phyloP scores from a whole-genome alignment of 208 protist species.

The Acanthamoeba triangularis region DNA sequence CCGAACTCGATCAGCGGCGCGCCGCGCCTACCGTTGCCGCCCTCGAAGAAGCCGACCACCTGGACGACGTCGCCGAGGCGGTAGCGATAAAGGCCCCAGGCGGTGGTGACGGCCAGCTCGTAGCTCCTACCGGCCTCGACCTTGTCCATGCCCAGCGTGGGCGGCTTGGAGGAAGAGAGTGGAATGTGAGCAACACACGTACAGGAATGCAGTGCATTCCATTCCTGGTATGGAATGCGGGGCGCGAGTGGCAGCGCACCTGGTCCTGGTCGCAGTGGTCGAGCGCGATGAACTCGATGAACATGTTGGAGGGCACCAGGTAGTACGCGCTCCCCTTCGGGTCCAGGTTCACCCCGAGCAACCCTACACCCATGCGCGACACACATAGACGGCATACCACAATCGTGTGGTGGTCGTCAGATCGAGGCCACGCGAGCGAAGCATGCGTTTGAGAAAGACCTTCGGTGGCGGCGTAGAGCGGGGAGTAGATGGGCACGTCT shows the following conservation, averaged over 20 bases:
- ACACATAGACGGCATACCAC: no score
- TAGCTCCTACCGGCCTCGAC: background rate
- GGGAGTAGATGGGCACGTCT: background rate
- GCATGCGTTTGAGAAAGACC: background rate
- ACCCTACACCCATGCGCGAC: background rate
- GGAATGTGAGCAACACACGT: background rate
- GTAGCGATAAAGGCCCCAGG: background rate
- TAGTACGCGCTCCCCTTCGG: background rate
- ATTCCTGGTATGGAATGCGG: no score
- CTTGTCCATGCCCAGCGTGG: background rate
- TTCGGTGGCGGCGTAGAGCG: background rate
- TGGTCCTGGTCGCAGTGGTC: background rate
- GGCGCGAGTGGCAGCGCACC: background rate
- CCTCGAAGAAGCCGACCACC: background rate
- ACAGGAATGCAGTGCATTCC: background rate
- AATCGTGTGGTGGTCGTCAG: no score
- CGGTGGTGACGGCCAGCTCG: background rate
- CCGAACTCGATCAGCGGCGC: background rate
- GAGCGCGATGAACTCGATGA: background rate
- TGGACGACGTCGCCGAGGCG: background rate
- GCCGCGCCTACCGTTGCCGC: background rate
- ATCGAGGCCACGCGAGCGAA: no score
- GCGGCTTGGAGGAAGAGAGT: background rate
- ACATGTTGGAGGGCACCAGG: background rate
- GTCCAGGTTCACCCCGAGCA: background rate